Evolutionary conservation across 768 basidiomycete genomes (phyloP).

Genomic region (Boletus huronensis): DNA sequence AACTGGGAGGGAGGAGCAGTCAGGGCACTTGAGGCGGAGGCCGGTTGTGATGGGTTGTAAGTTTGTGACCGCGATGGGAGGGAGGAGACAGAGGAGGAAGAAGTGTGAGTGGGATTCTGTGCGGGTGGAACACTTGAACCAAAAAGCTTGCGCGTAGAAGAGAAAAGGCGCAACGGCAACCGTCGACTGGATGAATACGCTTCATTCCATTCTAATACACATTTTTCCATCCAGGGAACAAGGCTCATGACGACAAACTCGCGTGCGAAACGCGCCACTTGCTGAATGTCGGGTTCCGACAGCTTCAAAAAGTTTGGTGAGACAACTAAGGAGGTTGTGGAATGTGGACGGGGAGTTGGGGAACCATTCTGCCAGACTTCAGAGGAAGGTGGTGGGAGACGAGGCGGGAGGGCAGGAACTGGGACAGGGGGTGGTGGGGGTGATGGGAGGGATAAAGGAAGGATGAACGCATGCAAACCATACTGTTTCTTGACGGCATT

Average conservation of each 20-base stretch:
- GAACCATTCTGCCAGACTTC: slow-evolving; percentile 24
- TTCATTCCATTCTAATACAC: slow-evolving; percentile 93
- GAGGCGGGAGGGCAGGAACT: slow-evolving; percentile 61
- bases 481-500: slow-evolving; percentile 88
- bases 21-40: slow-evolving; percentile 14
- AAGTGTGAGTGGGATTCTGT: slow-evolving; percentile 36
- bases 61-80: slow-evolving; percentile 37
- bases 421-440: slow-evolving; percentile 65
- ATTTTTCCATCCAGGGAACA: slow-evolving; percentile 96
- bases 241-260: slow-evolving; percentile 89
- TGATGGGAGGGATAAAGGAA: slow-evolving; percentile 58
- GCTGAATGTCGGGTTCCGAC: slow-evolving; percentile 69
- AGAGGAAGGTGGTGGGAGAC: slow-evolving; percentile 51
- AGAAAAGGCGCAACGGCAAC: slow-evolving; percentile 81
- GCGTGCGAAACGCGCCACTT: slow-evolving; percentile 72
- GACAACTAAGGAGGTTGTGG: background rate
- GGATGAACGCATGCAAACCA: slow-evolving; percentile 72
- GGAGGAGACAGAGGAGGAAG: slow-evolving; percentile 39
- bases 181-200: slow-evolving; percentile 72
- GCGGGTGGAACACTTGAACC: slow-evolving; percentile 56
- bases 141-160: slow-evolving; percentile 80
- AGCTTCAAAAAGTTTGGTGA: slow-evolving; percentile 43
- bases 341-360: background rate
- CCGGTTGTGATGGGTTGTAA: slow-evolving; percentile 34
- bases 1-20: slow-evolving; percentile 58